phyloP scores from a whole-genome alignment of 768 basidiomycete species.

The Termitomyces sp. region DNA sequence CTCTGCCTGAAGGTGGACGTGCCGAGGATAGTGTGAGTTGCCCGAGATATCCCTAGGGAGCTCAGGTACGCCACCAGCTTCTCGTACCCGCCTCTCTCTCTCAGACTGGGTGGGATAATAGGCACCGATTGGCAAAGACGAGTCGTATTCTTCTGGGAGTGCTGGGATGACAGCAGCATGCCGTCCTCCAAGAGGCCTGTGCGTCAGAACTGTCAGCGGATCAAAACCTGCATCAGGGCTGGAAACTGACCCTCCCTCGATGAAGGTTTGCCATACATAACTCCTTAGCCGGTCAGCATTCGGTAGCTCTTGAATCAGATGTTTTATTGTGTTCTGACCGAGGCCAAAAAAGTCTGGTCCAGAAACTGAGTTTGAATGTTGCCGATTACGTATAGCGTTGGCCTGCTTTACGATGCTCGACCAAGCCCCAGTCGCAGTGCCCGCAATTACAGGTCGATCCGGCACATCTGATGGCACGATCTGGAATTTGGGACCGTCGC shows the following conservation, averaged over 20 bases:
- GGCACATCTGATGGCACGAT: conserved; percentile 70
- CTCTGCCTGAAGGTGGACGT: conserved; percentile 23
- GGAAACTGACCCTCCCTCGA: conserved; percentile 74
- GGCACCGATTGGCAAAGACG: conserved; percentile 38
- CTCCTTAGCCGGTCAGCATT: conserved; percentile 65
- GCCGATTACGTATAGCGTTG: conserved; percentile 72
- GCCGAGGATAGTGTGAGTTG: conserved; percentile 42
- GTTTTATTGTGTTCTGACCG: conserved; percentile 84
- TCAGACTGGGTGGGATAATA: conserved; percentile 33
- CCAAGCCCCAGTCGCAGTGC: conserved; percentile 89
- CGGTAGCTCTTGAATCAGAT: conserved; percentile 81
- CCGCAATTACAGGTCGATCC: conserved; percentile 69
- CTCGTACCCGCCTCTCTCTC: conserved; percentile 25
- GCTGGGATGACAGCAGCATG: conserved; percentile 82
- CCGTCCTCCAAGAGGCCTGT: conserved; percentile 70
- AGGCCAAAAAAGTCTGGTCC: conserved; percentile 88
- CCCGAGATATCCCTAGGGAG: conserved; percentile 22
- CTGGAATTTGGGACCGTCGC: conserved; percentile 82
- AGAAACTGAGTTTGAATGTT: conserved; percentile 83
- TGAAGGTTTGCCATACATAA: conserved; percentile 85
- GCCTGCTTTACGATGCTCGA: conserved; percentile 78
- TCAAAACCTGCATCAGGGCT: conserved; percentile 7
- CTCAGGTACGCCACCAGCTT: conserved; percentile 20
- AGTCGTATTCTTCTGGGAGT: conserved; percentile 67
- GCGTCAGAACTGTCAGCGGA: background rate